Evolutionary conservation across 225 moss, liverwort and hornwort species (phyloP).

Genomic region (Asterella californica): DNA sequence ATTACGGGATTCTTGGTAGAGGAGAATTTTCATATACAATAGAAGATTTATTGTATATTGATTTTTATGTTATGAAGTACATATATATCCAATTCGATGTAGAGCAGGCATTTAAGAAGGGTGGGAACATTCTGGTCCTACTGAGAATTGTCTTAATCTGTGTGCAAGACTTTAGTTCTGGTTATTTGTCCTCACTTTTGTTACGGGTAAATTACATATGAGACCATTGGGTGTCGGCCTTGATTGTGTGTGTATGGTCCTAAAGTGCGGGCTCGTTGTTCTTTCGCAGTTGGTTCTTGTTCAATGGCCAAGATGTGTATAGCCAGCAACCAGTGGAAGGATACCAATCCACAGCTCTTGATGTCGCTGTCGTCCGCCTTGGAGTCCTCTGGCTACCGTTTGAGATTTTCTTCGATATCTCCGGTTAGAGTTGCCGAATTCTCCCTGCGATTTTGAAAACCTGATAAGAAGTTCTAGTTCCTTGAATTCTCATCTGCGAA

Average conservation of each 20-base stretch:
- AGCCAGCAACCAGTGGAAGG: constrained; percentile 29
- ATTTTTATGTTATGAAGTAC: no score
- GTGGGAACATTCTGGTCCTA: background rate
- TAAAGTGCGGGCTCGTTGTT: background rate
- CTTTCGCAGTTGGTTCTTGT: background rate
- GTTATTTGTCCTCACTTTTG: background rate
- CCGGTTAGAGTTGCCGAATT: constrained; percentile 9
- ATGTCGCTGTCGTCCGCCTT: constrained; percentile 19
- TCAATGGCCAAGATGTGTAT: constrained; percentile 40
- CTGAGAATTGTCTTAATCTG: background rate
- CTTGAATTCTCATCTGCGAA: background rate
- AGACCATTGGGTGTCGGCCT: background rate
- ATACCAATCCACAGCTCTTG: constrained; percentile 22
- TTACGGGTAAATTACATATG: background rate
- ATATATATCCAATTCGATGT: no score
- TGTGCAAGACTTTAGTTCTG: background rate
- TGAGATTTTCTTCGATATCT: constrained; percentile 38
- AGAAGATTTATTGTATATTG: no score
- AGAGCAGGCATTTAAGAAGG: no score
- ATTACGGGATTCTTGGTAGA: no score
- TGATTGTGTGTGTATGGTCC: background rate
- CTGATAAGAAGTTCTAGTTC: background rate
- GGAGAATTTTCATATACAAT: no score
- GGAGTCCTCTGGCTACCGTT: constrained; percentile 23
- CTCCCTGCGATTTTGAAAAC: background rate